Conservation (phyloP, 2,329 filamentous ascomycete genomes). For the Tolypocladium capitatum region DNA sequence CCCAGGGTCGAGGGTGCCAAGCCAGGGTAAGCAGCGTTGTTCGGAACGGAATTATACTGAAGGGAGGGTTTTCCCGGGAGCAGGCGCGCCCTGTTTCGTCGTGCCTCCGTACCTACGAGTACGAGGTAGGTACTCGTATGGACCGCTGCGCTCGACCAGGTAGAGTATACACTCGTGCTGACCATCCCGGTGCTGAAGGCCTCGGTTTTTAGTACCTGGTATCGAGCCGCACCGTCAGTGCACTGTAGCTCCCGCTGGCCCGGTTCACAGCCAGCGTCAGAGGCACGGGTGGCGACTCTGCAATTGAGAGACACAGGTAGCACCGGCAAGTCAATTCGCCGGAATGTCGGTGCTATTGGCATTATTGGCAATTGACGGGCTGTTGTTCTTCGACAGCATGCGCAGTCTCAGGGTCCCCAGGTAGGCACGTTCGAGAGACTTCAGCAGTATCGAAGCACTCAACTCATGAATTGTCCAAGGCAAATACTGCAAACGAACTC, state of each 20-base stretch:
- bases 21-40: constrained; percentile 1
- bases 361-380: neutral
- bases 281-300: neutral
- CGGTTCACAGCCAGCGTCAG: neutral
- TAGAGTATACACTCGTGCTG: neutral
- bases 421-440: too few species aligned
- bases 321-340: neutral
- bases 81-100: neutral
- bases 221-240: neutral
- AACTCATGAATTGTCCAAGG: neutral
- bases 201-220: neutral
- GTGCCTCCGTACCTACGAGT: too few species aligned
- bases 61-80: neutral
- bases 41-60: constrained; percentile 3
- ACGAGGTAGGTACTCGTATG: too few species aligned
- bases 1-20: neutral
- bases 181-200: neutral
- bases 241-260: neutral
- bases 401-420: too few species aligned
- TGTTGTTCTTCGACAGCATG: too few species aligned
- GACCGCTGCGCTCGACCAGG: too few species aligned
- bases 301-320: neutral
- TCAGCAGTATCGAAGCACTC: neutral
- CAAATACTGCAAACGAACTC: too few species aligned
- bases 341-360: neutral